Evolutionary conservation across 208 protist species (phyloP).

Genomic region (Acanthamoeba polyphaga): DNA sequence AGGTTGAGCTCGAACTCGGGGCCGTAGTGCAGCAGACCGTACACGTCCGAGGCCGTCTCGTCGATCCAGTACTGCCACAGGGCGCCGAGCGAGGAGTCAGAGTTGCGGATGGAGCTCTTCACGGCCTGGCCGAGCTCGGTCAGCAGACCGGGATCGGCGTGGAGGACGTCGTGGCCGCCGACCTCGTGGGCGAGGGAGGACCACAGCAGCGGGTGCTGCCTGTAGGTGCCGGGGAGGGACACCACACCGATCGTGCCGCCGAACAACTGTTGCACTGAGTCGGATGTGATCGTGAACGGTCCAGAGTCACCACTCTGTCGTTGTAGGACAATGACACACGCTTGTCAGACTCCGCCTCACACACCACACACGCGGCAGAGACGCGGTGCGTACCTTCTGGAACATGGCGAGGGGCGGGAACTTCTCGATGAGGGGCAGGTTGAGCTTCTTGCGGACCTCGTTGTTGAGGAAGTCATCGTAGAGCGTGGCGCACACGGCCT

Average conservation of each 20-base stretch:
- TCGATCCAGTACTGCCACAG: constrained; percentile 39
- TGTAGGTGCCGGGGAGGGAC: background rate
- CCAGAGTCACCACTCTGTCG: background rate
- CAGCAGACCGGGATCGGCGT: constrained; percentile 6
- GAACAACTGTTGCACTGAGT: background rate
- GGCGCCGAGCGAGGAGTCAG: background rate
- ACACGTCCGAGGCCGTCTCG: constrained; percentile 13
- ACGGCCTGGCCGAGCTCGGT: background rate
- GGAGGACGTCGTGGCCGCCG: constrained; percentile 3
- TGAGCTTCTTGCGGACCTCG: background rate
- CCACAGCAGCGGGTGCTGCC: constrained; percentile 3
- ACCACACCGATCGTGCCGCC: background rate
- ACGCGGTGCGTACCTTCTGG: background rate
- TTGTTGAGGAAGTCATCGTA: constrained; percentile 6
- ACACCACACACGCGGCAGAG: background rate
- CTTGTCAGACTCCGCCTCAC: background rate
- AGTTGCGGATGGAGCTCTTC: background rate
- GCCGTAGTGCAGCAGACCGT: constrained; percentile 13
- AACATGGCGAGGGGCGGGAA: background rate
- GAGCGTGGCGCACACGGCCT: constrained; percentile 22
- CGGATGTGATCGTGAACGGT: background rate
- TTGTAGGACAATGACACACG: background rate
- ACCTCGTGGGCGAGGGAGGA: background rate
- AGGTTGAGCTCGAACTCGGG: constrained; percentile 26
- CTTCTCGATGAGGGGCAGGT: constrained; percentile 19